A percentile compares a stretch with the other conserved stretches of the same genome.
Evolutionary conservation across 345 rosid genomes (phyloP).

Genomic region (Citrus unshiu): DNA sequence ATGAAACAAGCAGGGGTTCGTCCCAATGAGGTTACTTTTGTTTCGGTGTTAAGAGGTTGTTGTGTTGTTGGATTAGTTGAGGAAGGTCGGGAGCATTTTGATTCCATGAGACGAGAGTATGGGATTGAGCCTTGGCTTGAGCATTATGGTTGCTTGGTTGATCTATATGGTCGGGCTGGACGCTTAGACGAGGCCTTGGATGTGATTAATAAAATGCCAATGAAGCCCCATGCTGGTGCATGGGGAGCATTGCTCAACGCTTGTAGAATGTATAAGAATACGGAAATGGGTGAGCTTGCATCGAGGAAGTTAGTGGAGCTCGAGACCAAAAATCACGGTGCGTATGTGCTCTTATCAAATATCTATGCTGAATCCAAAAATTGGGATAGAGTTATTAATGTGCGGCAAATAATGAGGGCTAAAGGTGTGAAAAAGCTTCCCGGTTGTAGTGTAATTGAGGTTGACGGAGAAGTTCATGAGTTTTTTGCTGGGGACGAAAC

Average conservation of each 20-base stretch:
- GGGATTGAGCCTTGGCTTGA: constrained; percentile 51
- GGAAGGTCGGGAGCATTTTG: constrained; percentile 46
- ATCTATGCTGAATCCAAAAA: constrained; percentile 54
- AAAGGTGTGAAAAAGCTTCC: constrained; percentile 53
- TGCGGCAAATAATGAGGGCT: constrained; percentile 51
- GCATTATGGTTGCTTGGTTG: constrained; percentile 78
- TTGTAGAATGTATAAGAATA: constrained; percentile 50
- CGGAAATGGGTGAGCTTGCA: constrained; percentile 49
- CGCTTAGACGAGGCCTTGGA: constrained; percentile 41
- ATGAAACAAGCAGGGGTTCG: constrained; percentile 41
- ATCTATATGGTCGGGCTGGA: constrained; percentile 57
- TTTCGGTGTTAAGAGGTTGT: constrained; percentile 57
- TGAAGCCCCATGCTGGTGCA: constrained; percentile 56
- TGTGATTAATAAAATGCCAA: constrained; percentile 47
- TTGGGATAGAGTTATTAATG: constrained; percentile 46
- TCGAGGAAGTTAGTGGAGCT: constrained; percentile 49
- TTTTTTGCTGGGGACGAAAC: constrained; percentile 54
- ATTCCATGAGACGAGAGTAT: constrained; percentile 43
- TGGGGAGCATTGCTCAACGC: constrained; percentile 76
- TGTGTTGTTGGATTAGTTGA: constrained; percentile 50
- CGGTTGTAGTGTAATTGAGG: constrained; percentile 59
- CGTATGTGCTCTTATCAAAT: constrained; percentile 60
- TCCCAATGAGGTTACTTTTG: constrained; percentile 52
- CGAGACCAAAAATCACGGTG: constrained; percentile 46
- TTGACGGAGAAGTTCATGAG: constrained; percentile 55